These are phyloP conservation scores for Fraxinus americana DNA, from an alignment of 257 asterid genomes.

Conservation along the genomic window DNA sequence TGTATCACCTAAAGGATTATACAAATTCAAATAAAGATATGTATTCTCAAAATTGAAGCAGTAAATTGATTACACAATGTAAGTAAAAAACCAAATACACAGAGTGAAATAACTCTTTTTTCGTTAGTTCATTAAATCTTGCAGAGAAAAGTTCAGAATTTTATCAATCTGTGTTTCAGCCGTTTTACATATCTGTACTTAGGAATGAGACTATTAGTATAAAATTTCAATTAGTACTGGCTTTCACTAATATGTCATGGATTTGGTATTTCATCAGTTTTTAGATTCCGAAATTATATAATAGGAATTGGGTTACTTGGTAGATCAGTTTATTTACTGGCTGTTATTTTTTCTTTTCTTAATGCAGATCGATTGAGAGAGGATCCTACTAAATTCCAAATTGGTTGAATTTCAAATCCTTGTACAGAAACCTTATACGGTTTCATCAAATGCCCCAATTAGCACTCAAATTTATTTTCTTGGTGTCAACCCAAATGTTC, in stretches of 20 bases:
- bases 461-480: slow-evolving; percentile 52
- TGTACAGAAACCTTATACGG: slow-evolving; percentile 46
- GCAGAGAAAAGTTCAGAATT: neutral
- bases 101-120: too few relatives aligned
- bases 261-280: too few relatives aligned
- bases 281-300: slow-evolving; percentile 1
- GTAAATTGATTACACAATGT: neutral
- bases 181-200: neutral
- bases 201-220: neutral
- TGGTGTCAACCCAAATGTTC: slow-evolving; percentile 33
- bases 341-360: slow-evolving; percentile 25
- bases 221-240: too few relatives aligned
- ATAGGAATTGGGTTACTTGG: slow-evolving; percentile 1
- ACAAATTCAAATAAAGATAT: neutral
- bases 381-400: slow-evolving; percentile 65
- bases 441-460: slow-evolving; percentile 42
- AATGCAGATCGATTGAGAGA: slow-evolving; percentile 79
- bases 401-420: slow-evolving; percentile 72
- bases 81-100: neutral
- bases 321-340: slow-evolving; percentile 19
- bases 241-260: too few relatives aligned
- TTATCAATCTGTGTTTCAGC: neutral
- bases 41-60: neutral
- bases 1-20: slow-evolving; percentile 7
- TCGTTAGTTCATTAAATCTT: neutral